A percentile compares a stretch with the other conserved stretches of the same genome.
These are phyloP conservation scores for Domatiomyces globalis DNA, from an alignment of 2,329 filamentous ascomycete genomes.

Conservation along the genomic window DNA sequence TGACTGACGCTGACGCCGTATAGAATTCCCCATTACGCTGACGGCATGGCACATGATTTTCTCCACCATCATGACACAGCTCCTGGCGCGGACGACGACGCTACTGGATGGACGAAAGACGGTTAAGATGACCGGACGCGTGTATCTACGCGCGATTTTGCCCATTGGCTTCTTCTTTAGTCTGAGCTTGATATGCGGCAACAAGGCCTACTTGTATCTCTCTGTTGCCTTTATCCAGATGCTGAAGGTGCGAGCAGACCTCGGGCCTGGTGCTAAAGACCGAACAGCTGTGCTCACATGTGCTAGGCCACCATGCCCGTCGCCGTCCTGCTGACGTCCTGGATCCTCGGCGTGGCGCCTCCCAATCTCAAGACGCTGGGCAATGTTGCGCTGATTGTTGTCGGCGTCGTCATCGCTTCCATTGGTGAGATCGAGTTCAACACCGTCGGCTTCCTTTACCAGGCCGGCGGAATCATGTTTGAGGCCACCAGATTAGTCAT, in stretches of 20 bases:
- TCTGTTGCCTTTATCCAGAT: slow-evolving; percentile 97
- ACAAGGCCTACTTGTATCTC: slow-evolving; percentile 88
- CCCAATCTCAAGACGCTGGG: slow-evolving; percentile 75
- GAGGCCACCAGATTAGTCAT: slow-evolving; percentile 72
- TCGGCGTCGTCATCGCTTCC: slow-evolving; percentile 88
- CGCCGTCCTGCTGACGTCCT: slow-evolving; percentile 77
- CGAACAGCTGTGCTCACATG: background rate
- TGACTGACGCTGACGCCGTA: slow-evolving; percentile 1
- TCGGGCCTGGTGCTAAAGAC: too few species aligned
- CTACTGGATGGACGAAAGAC: slow-evolving; percentile 88
- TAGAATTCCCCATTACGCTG: slow-evolving; percentile 32
- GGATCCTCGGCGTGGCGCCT: slow-evolving; percentile 70
- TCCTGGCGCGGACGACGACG: slow-evolving; percentile 77
- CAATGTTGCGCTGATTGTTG: slow-evolving; percentile 87
- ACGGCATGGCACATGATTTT: slow-evolving; percentile 94
- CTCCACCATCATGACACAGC: slow-evolving; percentile 84
- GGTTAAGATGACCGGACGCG: slow-evolving; percentile 89
- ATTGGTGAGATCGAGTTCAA: slow-evolving; percentile 90
- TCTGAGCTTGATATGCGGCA: slow-evolving; percentile 89
- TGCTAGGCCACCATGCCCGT: slow-evolving; percentile 79
- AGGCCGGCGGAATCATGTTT: slow-evolving; percentile 62
- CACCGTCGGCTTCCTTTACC: slow-evolving; percentile 43
- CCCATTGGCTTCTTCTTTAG: slow-evolving; percentile 95
- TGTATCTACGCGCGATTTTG: slow-evolving; percentile 86
- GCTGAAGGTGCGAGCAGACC: slow-evolving; percentile 63